A percentile compares a stretch with the other conserved stretches of the same genome.
Evolutionary conservation across 2,329 filamentous ascomycete genomes (phyloP).

Genomic region (Byssothecium circinans): DNA sequence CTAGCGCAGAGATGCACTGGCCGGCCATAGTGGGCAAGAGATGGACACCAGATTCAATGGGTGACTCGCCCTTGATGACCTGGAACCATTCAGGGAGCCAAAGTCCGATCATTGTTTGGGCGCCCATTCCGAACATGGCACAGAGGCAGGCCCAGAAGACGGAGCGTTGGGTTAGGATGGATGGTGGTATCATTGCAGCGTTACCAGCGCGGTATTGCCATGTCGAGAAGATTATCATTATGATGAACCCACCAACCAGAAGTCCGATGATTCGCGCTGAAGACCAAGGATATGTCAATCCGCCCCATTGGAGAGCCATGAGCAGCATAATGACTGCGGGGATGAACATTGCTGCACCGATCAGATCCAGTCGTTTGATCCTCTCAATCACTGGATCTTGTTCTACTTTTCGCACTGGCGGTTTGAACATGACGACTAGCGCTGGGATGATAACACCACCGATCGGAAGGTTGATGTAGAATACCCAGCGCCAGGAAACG

Average conservation of each 20-base stretch:
- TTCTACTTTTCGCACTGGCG: constrained; percentile 19
- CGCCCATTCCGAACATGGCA: constrained; percentile 39
- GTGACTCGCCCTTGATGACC: constrained; percentile 15
- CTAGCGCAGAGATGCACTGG: constrained; percentile 40
- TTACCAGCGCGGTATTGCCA: constrained; percentile 27
- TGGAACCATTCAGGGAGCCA: constrained; percentile 28
- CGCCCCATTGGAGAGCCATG: constrained; percentile 53
- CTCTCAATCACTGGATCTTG: constrained; percentile 16
- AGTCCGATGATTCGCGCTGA: constrained; percentile 49
- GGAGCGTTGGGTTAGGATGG: constrained; percentile 42
- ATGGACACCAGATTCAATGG: constrained; percentile 21
- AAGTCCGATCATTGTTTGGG: constrained; percentile 36
- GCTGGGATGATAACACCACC: constrained; percentile 28
- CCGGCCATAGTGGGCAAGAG: constrained; percentile 38
- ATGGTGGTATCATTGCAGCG: constrained; percentile 44
- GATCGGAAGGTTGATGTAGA: constrained; percentile 52
- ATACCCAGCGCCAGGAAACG: constrained; percentile 46
- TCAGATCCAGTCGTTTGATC: constrained; percentile 48
- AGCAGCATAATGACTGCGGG: constrained; percentile 47
- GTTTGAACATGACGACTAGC: constrained; percentile 19
- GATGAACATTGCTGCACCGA: constrained; percentile 48
- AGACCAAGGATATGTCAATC: constrained; percentile 47
- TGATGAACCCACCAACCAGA: constrained; percentile 49
- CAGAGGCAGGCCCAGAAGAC: constrained; percentile 31
- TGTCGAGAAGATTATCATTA: constrained; percentile 43